Percentiles rank a stretch among this genome's conserved stretches.
Conservation (phyloP, 805 yeast genomes). For the Metschnikowia sp. region DNA sequence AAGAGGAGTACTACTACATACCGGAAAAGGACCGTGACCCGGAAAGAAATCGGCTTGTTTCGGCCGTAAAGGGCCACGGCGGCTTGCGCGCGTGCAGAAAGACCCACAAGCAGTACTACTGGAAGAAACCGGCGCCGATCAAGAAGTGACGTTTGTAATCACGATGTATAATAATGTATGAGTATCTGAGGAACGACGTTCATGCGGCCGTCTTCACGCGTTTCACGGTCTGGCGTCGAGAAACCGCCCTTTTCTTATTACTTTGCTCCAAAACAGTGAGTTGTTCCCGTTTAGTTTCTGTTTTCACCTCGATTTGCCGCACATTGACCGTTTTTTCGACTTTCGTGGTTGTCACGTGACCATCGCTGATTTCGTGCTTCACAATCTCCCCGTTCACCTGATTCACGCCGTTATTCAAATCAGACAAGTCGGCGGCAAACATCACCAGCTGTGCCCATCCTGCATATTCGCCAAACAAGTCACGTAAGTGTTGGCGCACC, state of each 20-base stretch:
- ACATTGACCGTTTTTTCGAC: background rate
- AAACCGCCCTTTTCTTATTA: background rate
- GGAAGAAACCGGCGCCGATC: constrained; percentile 58
- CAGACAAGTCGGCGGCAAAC: constrained; percentile 78
- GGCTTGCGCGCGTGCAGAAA: constrained; percentile 84
- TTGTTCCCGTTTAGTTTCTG: background rate
- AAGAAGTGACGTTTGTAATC: constrained; percentile 24
- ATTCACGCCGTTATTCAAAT: constrained; percentile 67
- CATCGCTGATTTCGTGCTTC: constrained; percentile 12
- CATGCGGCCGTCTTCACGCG: constrained; percentile 7
- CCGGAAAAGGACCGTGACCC: constrained; percentile 76
- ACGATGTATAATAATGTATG: background rate
- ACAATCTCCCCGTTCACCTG: constrained; percentile 14
- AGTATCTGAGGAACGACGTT: background rate
- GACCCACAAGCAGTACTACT: constrained; percentile 85
- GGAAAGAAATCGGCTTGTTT: constrained; percentile 66
- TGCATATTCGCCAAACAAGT: constrained; percentile 84
- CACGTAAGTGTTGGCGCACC: constrained; percentile 57
- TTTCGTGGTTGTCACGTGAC: too few relatives aligned
- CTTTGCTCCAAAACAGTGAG: too few relatives aligned
- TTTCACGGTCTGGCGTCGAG: constrained; percentile 2
- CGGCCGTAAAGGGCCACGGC: constrained; percentile 76
- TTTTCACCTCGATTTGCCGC: background rate
- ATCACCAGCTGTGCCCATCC: constrained; percentile 99
- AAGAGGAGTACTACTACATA: constrained; percentile 89